Evolutionary conservation across 768 basidiomycete genomes (phyloP), one percentile per base, ranked within the genome.

Genomic region (Podaxis rugospora): DNA sequence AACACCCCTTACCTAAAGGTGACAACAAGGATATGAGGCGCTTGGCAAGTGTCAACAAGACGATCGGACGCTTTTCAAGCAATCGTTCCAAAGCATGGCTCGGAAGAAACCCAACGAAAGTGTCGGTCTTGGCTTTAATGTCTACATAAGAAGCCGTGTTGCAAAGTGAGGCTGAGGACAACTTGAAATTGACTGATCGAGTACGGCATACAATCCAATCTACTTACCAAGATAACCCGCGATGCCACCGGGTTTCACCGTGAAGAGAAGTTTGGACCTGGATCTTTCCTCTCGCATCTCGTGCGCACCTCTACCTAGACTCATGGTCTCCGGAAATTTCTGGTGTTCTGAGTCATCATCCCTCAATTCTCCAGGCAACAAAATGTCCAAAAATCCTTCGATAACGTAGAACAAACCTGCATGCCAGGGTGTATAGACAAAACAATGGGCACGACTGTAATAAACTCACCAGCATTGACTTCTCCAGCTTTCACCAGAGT

Each of bases 21-120:
- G 96, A 98, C 1, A 99, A 78, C 60, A 99, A 77, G 0, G 96
- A 97, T 46, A 98, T 94, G 27, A 99, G 75, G n/a, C 97, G 86
- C 71, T 98, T 99, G 0, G 96, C 94, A 25, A 99, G 79, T 0
- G 97, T 99, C 13, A 99, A 77, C 10, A 98, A 80, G 2, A 99
- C 97, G 56, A 99, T 98, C 1, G 97, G 97, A 51, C 92, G 83
- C 66, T 95, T 89, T 73, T 98, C 97, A 44, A 98, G 81, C 57
- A 99, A 80, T 23, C 91, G 80, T 69, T 98, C 94, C 58, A 99
- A 76, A 5, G 96, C 90, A 68, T 89, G 83, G 2, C 91, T 86
- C 1, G 97, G 92, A 28, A 99, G 73, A 72, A 96, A 96, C 0
- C 97, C 97, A 64, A 98, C 97, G 67, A 96, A 99, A n/a, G 89